Evolutionary conservation across 371 early-diverging fungal species (phyloP), one percentile per base, ranked within the genome.

Genomic region (Basidiobolus meristosporus): DNA sequence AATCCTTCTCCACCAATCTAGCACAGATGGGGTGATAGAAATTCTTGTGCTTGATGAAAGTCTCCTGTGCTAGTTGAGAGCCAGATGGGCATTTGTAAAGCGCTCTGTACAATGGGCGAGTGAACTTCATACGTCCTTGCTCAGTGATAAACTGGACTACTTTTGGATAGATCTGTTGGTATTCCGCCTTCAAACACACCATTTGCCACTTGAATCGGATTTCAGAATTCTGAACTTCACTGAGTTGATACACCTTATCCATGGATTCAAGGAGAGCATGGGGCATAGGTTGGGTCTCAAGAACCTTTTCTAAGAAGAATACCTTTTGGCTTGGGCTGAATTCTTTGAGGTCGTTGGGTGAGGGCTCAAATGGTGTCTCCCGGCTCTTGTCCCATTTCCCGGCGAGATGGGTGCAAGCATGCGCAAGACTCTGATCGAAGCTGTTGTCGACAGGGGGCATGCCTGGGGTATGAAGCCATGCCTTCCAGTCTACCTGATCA

Each of bases 51-150:
- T 73, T 54, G 49, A 65, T 31, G 53, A 86, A 97, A 2, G 90
- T 88, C 44, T 78, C 56, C 46, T 59, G 60, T 12, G 97, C 95
- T 31, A 91, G 50, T 20, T n/a, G n/a, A n/a, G n/a, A n/a, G n/a
- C n/a, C n/a, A n/a, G n/a, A n/a, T n/a, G n/a, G n/a, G n/a, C n/a
- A n/a, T 4, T 1, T 26, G 16, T 19, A 37, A 16, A 12, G 12
- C 36, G 19, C 52, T 38, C 81, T 66, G 51, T 81, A 87, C 18
- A 90, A 62, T 39, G 82, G 79, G 23, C 87, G 60, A 2, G 87
- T 83, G 54, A 69, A 92, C 61, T 97, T 97, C 96, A 93, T 95
- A 35, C 97, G 65, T 10, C 97, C 97, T 56, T 90, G 87, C 41
- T 73, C 63, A 3, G 70, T 72, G 7, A 91, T 59, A 52, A 97